Conservation (phyloP, 495 filamentous ascomycete species). For the Eremomyces bilateralis region DNA sequence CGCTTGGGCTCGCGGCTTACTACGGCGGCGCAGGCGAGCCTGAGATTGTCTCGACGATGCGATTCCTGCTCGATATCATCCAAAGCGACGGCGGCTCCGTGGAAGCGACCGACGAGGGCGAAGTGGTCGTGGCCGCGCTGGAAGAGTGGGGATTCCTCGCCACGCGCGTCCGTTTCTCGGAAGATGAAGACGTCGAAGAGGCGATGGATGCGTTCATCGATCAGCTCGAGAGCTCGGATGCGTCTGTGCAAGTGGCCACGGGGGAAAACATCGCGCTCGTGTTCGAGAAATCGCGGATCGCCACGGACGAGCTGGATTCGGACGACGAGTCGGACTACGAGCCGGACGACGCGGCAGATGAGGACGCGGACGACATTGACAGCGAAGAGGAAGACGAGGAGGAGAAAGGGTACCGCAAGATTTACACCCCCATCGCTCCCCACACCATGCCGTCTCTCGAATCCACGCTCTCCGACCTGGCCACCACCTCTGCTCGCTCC, state of each 20-base stretch:
- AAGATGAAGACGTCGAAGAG: conserved; percentile 61
- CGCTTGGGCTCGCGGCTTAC: conserved; percentile 48
- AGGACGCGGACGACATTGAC: conserved; percentile 27
- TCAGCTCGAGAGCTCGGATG: conserved; percentile 58
- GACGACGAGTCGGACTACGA: conserved; percentile 16
- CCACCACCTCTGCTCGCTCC: conserved; percentile 40
- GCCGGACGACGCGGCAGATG: conserved; percentile 5
- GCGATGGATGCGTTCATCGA: conserved; percentile 77
- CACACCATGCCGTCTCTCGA: conserved; percentile 8
- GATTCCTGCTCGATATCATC: conserved; percentile 66
- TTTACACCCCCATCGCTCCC: not conserved
- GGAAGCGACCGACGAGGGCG: conserved; percentile 48
- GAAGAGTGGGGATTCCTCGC: conserved; percentile 78
- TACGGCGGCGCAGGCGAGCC: conserved; percentile 57
- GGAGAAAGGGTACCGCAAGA: not conserved
- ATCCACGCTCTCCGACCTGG: conserved; percentile 28
- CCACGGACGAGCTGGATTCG: conserved; percentile 26
- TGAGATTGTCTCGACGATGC: conserved; percentile 55
- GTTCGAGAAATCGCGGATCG: conserved; percentile 61
- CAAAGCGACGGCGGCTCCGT: conserved; percentile 63
- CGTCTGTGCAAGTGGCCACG: conserved; percentile 62
- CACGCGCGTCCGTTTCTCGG: conserved; percentile 51
- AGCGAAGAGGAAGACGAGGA: conserved; percentile 11
- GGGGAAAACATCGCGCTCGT: conserved; percentile 80
- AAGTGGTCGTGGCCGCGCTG: conserved; percentile 63